Evolutionary conservation across 805 yeast species (phyloP).

Genomic region (Schizosaccharomyces osmophilus): DNA sequence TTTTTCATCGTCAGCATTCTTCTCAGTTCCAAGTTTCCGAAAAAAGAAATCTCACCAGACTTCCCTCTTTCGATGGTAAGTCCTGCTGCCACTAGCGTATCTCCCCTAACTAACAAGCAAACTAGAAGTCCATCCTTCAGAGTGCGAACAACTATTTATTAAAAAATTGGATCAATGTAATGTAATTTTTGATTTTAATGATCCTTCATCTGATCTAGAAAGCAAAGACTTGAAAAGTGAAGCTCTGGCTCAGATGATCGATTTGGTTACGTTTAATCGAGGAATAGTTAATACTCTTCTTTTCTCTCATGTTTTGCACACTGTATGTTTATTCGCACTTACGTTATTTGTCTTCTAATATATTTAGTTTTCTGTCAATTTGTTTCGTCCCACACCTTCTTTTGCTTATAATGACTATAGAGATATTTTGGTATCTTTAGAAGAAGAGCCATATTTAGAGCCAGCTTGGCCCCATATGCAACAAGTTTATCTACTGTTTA

Average conservation of each 20-base stretch:
- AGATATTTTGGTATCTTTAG: slow-evolving; percentile 91
- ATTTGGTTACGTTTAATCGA: slow-evolving; percentile 59
- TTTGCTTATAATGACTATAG: slow-evolving; percentile 84
- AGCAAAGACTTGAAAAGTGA: slow-evolving; percentile 80
- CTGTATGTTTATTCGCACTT: slow-evolving; percentile 18
- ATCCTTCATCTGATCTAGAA: slow-evolving; percentile 72
- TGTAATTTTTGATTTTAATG: slow-evolving; percentile 77
- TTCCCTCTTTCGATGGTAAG: slow-evolving; percentile 34
- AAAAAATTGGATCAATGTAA: slow-evolving; percentile 87
- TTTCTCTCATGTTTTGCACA: slow-evolving; percentile 64
- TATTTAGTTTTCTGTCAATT: slow-evolving; percentile 37
- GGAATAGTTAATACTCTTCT: slow-evolving; percentile 74
- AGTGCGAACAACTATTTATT: slow-evolving; percentile 53
- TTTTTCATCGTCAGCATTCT: slow-evolving; percentile 75
- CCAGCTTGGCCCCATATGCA: slow-evolving; percentile 99
- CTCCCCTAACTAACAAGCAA: not conserved
- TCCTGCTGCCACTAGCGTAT: too few relatives aligned
- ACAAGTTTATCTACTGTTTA: slow-evolving; percentile 77
- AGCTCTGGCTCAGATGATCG: slow-evolving; percentile 71
- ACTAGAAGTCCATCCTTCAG: slow-evolving; percentile 54
- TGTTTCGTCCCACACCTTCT: slow-evolving; percentile 92
- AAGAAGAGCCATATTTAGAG: slow-evolving; percentile 91
- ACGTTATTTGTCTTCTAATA: not conserved
- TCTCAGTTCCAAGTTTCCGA: slow-evolving; percentile 69
- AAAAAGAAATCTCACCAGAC: slow-evolving; percentile 38